Base-by-base conservation (phyloP, 1,284 basidiomycete genomes). In the Pseudozyma sp. region DNA sequence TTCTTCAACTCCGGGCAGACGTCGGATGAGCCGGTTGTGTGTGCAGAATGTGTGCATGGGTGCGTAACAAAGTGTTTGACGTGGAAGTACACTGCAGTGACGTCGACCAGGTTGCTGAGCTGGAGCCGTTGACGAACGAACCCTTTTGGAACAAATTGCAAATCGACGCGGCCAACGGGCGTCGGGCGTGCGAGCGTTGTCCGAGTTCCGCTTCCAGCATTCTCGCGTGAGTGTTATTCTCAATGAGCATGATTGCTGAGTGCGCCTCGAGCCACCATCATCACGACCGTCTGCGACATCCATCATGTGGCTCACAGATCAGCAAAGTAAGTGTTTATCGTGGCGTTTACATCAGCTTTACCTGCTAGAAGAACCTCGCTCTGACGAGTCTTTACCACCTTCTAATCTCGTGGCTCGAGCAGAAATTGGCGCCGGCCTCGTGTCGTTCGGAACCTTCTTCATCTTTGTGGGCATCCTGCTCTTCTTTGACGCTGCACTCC, bases 401-500 rank as follows among this genome's bases (percentile, higher is more conserved):
- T 17, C 7, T 16, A 31, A 31, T 5, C 45, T 17, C 8, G 16
- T 39, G 13, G 5, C 29, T 30, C 17, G 13, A n/a, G 29, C 73
- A 83, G 82, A 85, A 50, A 84, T 85, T 56, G 82, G 84, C 54
- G 95, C 98, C 54, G 96, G 94, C 54, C 89, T 99, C 77, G 97
- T 96, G 53, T 94, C 96, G n/a, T 97, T 97, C 79, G 97, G 97
- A 66, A 90, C 89, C 44, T 88, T 97, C 73, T 99, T 99, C 88
- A 94, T 98, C 90, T 88, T 98, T 80, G 88, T 99, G 46, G 97
- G 97, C 47, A 90, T 98, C 54, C 88, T 99, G 86, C 89, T 99
- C 68, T 92, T 99, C 87, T 99, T 99, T 76, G 97, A 99, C 86
- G 94, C 93, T 50, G 92, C 95, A n/a, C 88, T 99, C 10, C 89